Evolutionary conservation across 2,329 filamentous ascomycete genomes (phyloP).

Genomic region (Epichloe uncinata): DNA sequence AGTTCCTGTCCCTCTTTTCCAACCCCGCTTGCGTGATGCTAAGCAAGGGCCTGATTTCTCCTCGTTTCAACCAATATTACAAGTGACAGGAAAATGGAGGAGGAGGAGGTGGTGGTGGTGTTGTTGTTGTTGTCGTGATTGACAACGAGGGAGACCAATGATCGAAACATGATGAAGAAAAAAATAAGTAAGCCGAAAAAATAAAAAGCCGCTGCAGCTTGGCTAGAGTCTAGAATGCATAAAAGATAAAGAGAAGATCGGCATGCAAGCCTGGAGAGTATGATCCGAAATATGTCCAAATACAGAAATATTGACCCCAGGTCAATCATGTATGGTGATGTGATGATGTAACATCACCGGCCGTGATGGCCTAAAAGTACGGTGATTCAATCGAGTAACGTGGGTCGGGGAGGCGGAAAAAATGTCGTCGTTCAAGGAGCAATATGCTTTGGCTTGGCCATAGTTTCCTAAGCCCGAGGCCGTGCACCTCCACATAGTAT

Average conservation of each 20-base stretch:
- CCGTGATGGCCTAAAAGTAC: neutral
- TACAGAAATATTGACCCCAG: conserved; percentile 16
- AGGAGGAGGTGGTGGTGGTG: conserved; percentile 1
- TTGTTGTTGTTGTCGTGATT: conserved; percentile 12
- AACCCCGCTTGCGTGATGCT: neutral
- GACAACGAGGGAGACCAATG: conserved; percentile 1
- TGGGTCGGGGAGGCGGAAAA: neutral
- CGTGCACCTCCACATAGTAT: neutral
- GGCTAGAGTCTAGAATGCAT: conserved; percentile 23
- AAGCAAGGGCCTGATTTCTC: neutral
- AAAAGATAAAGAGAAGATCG: conserved; percentile 12
- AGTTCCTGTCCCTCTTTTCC: neutral
- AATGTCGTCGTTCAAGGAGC: neutral
- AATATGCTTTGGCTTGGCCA: neutral
- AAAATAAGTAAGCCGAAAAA: neutral
- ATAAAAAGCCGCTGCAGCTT: conserved; percentile 14
- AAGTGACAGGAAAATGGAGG: neutral
- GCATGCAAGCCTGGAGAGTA: conserved; percentile 14
- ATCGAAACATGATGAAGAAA: conserved; percentile 2
- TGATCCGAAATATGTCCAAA: conserved; percentile 20
- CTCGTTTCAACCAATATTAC: conserved; percentile 2
- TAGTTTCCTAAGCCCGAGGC: too few relatives aligned
- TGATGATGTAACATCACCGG: conserved; percentile 3
- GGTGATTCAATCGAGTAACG: neutral
- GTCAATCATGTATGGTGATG: conserved; percentile 13